phyloP scores from a whole-genome alignment of 495 filamentous ascomycete species.

The Annulohypoxylon maeteangense region DNA sequence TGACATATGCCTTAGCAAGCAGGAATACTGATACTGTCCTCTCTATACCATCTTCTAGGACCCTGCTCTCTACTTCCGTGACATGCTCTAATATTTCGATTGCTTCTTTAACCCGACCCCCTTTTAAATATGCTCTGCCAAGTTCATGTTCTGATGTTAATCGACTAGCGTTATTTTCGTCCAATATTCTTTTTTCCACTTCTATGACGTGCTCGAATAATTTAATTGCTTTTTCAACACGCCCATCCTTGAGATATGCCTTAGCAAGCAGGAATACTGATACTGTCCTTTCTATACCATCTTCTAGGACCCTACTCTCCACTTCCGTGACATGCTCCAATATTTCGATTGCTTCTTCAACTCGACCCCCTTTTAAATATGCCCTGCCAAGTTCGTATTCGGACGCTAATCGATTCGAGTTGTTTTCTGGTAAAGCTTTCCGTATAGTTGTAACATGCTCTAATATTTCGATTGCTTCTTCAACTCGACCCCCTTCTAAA shows the following conservation, averaged over 20 bases:
- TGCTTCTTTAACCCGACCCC: slow-evolving; percentile 40
- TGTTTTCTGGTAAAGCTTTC: neutral
- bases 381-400: slow-evolving; percentile 40
- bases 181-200: too few relatives aligned
- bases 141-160: slow-evolving; percentile 18
- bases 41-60: neutral
- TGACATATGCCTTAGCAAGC: neutral
- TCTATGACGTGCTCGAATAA: neutral
- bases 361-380: slow-evolving; percentile 42
- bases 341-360: slow-evolving; percentile 37
- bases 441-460: neutral
- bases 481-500: neutral
- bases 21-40: neutral
- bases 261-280: neutral
- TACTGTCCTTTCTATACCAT: neutral
- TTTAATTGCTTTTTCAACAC: neutral
- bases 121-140: slow-evolving; percentile 44
- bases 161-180: neutral
- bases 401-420: neutral
- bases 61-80: slow-evolving; percentile 36
- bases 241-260: neutral
- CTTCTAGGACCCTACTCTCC: neutral
- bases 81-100: slow-evolving; percentile 46
- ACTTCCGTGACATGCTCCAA: slow-evolving; percentile 50
- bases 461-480: neutral